A percentile compares a stretch with the other conserved stretches of the same genome.
Evolutionary conservation across 225 moss, liverwort and hornwort genomes (phyloP).

Genomic region (Straminergon stramineum): DNA sequence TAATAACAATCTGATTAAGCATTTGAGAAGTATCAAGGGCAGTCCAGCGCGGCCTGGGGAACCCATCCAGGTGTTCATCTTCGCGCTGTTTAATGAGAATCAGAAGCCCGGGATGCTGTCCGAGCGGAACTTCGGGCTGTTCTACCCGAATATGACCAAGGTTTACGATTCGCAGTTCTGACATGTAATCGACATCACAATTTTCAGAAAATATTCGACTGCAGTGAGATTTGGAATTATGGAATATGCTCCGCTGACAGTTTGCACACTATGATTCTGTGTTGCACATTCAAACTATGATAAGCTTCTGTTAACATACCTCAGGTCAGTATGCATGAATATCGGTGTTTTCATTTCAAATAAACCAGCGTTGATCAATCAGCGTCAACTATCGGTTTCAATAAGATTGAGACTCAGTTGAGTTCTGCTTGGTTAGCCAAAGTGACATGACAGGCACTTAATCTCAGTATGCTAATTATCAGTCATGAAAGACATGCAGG

Average conservation of each 20-base stretch:
- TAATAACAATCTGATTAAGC: constrained; percentile 27
- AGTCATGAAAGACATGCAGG: not conserved
- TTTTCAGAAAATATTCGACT: not conserved
- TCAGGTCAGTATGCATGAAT: not conserved
- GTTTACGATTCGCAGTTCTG: not conserved
- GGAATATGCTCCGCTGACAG: not conserved
- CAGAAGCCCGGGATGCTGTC: constrained; percentile 30
- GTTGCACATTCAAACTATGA: not conserved
- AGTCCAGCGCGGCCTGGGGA: constrained; percentile 32
- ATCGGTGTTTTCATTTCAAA: not conserved
- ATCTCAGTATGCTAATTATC: not conserved
- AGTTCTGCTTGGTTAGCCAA: not conserved
- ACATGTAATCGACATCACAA: too few relatives aligned
- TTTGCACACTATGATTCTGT: not conserved
- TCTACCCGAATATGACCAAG: constrained; percentile 22
- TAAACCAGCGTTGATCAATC: too few relatives aligned
- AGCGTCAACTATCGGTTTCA: too few relatives aligned
- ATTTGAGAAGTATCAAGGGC: constrained; percentile 2
- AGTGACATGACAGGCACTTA: too few relatives aligned
- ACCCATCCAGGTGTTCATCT: constrained; percentile 26
- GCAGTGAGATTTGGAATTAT: too few relatives aligned
- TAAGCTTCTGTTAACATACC: not conserved
- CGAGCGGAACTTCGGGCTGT: constrained; percentile 47
- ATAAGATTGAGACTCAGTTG: too few relatives aligned
- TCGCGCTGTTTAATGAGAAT: constrained; percentile 59